These are phyloP conservation scores for Desmodesmus armatus DNA, from an alignment of 139 green algal species.

Conservation along the genomic window DNA sequence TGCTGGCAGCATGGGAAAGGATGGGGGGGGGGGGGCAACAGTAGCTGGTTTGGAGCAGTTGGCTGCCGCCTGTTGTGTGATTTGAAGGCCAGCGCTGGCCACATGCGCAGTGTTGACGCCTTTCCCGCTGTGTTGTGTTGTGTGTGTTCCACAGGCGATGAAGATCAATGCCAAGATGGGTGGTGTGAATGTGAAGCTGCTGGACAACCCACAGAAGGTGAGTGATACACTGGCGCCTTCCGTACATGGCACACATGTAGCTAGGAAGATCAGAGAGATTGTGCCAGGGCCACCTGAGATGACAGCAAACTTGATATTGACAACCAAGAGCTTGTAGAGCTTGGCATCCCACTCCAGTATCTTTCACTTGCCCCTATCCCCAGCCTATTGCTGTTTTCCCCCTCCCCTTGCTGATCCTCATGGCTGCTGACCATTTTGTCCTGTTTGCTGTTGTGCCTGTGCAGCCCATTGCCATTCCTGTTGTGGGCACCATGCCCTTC, in stretches of 20 bases:
- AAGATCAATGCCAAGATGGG: slow-evolving; percentile 59
- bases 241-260: too few relatives aligned
- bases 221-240: too few relatives aligned
- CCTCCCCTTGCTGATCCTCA: background rate
- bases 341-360: background rate
- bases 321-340: too few relatives aligned
- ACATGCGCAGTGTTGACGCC: background rate
- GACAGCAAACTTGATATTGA: too few relatives aligned
- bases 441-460: background rate
- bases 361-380: background rate
- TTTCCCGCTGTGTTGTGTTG: background rate
- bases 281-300: too few relatives aligned
- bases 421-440: background rate
- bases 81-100: too few relatives aligned
- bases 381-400: background rate
- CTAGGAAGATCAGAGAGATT: too few relatives aligned
- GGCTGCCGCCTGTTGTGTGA: too few relatives aligned
- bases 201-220: slow-evolving; percentile 14
- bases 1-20: too few relatives aligned
- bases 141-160: background rate
- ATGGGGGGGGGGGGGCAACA: background rate
- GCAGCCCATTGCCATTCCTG: slow-evolving; percentile 29
- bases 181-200: slow-evolving; percentile 70
- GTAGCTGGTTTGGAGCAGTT: too few relatives aligned
- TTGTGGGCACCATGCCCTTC: slow-evolving; percentile 61